Conservation (phyloP, 2,329 filamentous ascomycete genomes). For the Penicillium sp. region DNA sequence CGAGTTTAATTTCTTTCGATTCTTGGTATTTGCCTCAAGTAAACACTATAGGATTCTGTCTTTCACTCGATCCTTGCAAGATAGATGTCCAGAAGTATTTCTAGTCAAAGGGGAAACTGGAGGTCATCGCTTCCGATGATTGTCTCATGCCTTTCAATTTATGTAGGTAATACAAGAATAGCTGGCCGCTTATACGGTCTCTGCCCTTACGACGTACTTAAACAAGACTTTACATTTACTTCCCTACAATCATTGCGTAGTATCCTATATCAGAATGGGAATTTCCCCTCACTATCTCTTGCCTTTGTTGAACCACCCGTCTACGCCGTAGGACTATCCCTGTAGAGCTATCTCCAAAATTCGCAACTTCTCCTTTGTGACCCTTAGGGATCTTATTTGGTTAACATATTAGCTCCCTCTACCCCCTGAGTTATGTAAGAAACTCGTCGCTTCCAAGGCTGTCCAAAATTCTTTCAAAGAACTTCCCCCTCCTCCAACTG, state of each 20-base stretch:
- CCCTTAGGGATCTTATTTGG: no score
- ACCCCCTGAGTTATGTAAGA: background rate
- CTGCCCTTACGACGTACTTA: background rate
- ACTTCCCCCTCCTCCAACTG: background rate
- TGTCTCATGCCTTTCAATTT: background rate
- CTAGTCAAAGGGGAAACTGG: background rate
- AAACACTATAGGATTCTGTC: background rate
- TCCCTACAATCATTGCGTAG: background rate
- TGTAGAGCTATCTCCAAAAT: background rate
- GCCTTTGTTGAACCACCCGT: background rate
- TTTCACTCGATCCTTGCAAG: no score
- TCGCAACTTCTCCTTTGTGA: no score
- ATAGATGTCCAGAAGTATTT: background rate
- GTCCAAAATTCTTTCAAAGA: background rate
- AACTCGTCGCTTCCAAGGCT: background rate
- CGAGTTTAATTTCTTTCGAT: slow-evolving; percentile 2
- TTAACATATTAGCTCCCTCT: background rate
- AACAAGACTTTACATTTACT: background rate
- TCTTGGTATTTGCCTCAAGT: background rate
- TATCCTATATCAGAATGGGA: background rate
- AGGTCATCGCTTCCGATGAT: background rate
- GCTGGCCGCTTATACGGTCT: background rate
- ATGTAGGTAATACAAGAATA: background rate
- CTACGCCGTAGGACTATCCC: background rate
- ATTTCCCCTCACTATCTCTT: background rate